Evolutionary conservation across 441 rosid genomes (phyloP), one percentile per base, ranked within the genome.

Genomic region (Cnidoscolus chayamansa): DNA sequence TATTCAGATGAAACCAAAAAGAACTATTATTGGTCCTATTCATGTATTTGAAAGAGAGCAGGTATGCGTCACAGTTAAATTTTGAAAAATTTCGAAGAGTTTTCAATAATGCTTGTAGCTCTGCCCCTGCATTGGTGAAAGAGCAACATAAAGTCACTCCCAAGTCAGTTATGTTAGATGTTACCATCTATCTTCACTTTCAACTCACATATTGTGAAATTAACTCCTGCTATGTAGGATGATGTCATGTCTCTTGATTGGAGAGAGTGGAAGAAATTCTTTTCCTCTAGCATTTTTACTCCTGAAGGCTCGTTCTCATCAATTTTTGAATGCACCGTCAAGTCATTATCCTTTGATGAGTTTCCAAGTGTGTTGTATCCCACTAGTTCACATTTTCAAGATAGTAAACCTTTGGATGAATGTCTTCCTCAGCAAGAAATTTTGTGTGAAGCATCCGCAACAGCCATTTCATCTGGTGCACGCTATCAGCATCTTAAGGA

Each of bases 31-130:
- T 6, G 92, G 97, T 69, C 99, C 99, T 71, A 87, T 95, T 73
- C 99, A 95, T 78, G 90, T 95, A 31, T 90, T 91, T 82, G 99
- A 93, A 51, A 89, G 76, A 73, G 76, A 68, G 57, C 80, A 78
- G 97, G 98, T 91, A 82, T 40, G 69, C 37, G 15, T 76, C 45
- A 75, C 68, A 62, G 10, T 19, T 74, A 0, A 19, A 10, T 74
- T 51, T 50, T 48, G 37, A 49, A 4, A 25, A 30, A 48, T 47
- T 15, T 30, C 48, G 25, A 25, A 25, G 25, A 49, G 49, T 31
- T 20, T 67, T 40, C 60, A 59, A 8, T 25, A 66, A 35, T 50
- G 59, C 7, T 1, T 56, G 15, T 31, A n/a, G 32, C 19, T 65
- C 19, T n/a, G 45, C 49, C 37, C 45, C 4, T 25, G 31, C 16